Base-by-base conservation (phyloP, 2,329 filamentous ascomycete genomes). In the Dothiorella sarmentorum region DNA sequence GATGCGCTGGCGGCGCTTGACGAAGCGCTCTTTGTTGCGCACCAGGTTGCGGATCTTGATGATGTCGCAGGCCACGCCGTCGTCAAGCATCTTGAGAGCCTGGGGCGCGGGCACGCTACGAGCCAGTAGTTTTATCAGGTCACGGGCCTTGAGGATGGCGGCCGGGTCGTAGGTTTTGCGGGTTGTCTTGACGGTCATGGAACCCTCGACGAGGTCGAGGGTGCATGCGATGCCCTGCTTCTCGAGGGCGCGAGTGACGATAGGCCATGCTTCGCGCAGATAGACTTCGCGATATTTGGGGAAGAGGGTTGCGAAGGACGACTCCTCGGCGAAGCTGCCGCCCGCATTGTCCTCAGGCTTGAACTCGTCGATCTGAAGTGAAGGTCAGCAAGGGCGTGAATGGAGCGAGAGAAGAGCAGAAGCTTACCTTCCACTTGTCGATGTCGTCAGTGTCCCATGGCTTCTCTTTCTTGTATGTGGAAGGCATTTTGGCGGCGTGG, bases 231-330 rank as follows among this genome's bases (percentile, higher is more conserved):
- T 91, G 64, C 92, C 91, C 59, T 83, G 80, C 75, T 94, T 95
- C 68, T 96, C 90, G 61, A 99, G 85, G 0, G 90, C 82, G 68
- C 88, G 87, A 26, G 91, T 97, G 60, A 99, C 85, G 44, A 95
- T 82, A 3, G 93, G 91, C 94, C 94, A 99, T 67, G 88, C 88
- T 71, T 96, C 90, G 70, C 90, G 91, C 58, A 99, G 80, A 69
- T 97, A 97, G 51, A 90, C 83, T 81, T 99, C 94, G 69, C 94
- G 88, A 75, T 99, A 99, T 76, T 96, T 96, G 63, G 94, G 94
- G 71, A 97, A 97, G 6, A 97, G 67, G 0, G 85, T 88, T 64
- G 81, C 81, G 72, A 99, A 99, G 4, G 89, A 91, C 1, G 91
- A 96, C 78, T 97, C 94, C 75, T 99, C 93, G 56, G 87, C 83